Evolutionary conservation across 768 basidiomycete genomes (phyloP), one percentile per base, ranked within the genome.

Genomic region (Kwoniella botswanensis): DNA sequence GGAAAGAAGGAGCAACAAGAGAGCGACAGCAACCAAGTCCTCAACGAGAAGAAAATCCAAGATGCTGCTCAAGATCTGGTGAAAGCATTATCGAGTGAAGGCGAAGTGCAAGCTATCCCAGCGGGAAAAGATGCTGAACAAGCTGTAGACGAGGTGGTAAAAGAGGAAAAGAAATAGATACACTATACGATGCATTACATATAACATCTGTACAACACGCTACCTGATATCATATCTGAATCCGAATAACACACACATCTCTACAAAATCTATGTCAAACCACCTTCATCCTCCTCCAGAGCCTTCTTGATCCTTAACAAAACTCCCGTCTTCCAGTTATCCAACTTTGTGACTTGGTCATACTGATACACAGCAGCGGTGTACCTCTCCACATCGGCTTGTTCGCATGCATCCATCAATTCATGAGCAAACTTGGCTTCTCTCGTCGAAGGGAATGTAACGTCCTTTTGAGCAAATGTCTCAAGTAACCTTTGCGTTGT

Each of bases 261-360:
- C 21, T 41, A 62, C 15, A 42, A 44, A 21, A 43, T 21, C 76
- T 83, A 86, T 22, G 85, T 84, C 75, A 86, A 78, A 4, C 76
- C 79, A 10, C 82, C 81, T 71, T 81, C 87, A 71, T 89, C 90
- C 63, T 88, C 87, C 67, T 91, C 87, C 59, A 94, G 88, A 22
- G 86, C 86, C 81, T 88, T 89, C 88, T 98, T 98, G 84, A 98
- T 90, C 86, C 91, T 92, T 79, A 98, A 86, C 80, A 99, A 83
- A 62, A 99, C 90, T 35, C 83, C 86, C 57, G 95, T 98, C 88
- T 98, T 98, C 94, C 94, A 97, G 83, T 91, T 92, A 82, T 98
- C 96, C 80, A 99, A 85, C 85, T 93, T 94, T 50, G 89, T 92
- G 71, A 98, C 88, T 80, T 94, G 90, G 83, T 98, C 94, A 82